Conservation (phyloP, 768 basidiomycete species). For the Xerocomellus intermedius region DNA sequence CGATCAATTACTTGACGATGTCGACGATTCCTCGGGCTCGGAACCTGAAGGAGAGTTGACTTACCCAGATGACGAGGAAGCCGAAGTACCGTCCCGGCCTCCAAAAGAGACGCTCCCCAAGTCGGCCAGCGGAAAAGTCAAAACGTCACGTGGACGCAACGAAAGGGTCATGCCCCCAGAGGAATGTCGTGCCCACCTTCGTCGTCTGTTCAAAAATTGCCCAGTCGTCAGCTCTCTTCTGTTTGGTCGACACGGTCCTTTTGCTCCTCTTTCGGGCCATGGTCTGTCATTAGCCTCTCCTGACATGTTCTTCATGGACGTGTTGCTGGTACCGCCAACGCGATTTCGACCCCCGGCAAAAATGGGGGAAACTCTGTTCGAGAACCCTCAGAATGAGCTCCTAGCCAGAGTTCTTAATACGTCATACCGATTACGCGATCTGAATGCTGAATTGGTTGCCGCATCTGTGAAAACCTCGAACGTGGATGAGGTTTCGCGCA, state of each 20-base stretch:
- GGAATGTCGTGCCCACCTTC: constrained; percentile 92
- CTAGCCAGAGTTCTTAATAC: constrained; percentile 78
- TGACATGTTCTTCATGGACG: constrained; percentile 98
- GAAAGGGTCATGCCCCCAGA: constrained; percentile 90
- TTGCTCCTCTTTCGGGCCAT: constrained; percentile 57
- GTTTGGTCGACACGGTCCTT: constrained; percentile 90
- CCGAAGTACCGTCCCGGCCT: constrained; percentile 33
- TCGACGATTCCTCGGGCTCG: constrained; percentile 50
- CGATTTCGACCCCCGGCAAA: constrained; percentile 93
- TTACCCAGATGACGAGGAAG: constrained; percentile 52
- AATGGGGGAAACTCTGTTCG: constrained; percentile 90
- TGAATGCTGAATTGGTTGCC: constrained; percentile 62
- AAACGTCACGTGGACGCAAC: constrained; percentile 74
- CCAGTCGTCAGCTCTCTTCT: constrained; percentile 78
- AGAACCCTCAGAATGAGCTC: constrained; percentile 94
- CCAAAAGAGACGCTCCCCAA: constrained; percentile 49
- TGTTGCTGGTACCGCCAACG: constrained; percentile 87
- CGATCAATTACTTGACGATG: constrained; percentile 35
- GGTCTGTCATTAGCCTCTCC: constrained; percentile 71
- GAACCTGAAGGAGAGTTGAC: constrained; percentile 49
- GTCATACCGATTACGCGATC: constrained; percentile 74
- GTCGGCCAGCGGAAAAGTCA: constrained; percentile 75
- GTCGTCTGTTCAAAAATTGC: constrained; percentile 84
- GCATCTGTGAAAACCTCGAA: constrained; percentile 58
- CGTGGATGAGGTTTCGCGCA: constrained; percentile 49